Evolutionary conservation across 208 protist genomes (phyloP).

Genomic region (Trypanosoma brucei): DNA sequence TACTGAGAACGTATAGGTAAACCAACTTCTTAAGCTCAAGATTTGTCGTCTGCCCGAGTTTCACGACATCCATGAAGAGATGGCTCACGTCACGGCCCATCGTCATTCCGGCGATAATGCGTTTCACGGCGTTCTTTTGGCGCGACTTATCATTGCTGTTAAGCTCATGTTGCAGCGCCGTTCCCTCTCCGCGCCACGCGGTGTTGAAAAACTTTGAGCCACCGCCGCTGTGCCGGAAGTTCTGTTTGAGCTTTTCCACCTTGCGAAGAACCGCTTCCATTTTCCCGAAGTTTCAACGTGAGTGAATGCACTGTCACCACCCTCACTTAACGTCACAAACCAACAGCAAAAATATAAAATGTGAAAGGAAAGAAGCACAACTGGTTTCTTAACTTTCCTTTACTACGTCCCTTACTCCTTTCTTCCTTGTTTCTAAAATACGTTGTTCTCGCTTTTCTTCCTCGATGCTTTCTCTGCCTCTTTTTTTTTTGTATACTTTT

Average conservation of each 20-base stretch:
- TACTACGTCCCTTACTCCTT: neutral
- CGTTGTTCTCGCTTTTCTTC: constrained; percentile 2
- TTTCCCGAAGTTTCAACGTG: neutral
- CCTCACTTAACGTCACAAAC: neutral
- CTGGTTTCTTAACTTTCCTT: too few relatives aligned
- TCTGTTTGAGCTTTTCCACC: constrained; percentile 54
- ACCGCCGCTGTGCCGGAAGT: constrained; percentile 29
- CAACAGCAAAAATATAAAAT: neutral
- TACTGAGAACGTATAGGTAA: constrained; percentile 99
- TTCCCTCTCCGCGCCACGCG: constrained; percentile 84
- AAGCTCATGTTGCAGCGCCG: constrained; percentile 91
- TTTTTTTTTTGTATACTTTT: neutral
- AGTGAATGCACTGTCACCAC: neutral
- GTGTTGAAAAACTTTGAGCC: constrained; percentile 73
- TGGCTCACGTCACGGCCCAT: constrained; percentile 97
- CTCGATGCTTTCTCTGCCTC: constrained; percentile 1
- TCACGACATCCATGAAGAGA: constrained; percentile 96
- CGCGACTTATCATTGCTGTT: constrained; percentile 80
- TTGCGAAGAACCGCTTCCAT: constrained; percentile 76
- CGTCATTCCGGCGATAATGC: constrained; percentile 99
- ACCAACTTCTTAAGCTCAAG: constrained; percentile 99
- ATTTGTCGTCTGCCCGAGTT: constrained; percentile 97
- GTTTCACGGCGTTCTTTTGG: constrained; percentile 97
- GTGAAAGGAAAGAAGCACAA: neutral
- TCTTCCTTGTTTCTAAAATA: neutral